phyloP scores from a whole-genome alignment of 257 asterid species.

The Gynochthodes officinalis region DNA sequence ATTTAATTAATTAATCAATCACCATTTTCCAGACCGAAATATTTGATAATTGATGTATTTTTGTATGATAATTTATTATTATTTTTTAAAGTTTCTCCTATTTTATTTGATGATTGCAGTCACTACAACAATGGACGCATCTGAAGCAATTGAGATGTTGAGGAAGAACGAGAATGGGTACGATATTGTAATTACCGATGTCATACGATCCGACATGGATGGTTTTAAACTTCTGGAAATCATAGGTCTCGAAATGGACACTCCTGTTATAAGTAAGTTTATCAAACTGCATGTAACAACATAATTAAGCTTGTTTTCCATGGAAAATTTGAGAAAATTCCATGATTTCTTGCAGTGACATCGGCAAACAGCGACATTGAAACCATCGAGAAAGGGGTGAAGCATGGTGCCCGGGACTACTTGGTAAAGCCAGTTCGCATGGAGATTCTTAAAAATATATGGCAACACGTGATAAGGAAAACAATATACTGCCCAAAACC shows the following conservation, averaged over 20 bases:
- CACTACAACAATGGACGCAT: slow-evolving; percentile 10
- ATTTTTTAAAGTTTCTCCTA: too few relatives aligned
- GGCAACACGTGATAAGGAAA: slow-evolving; percentile 16
- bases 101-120: slow-evolving; percentile 12
- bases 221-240: slow-evolving; percentile 20
- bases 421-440: slow-evolving; percentile 18
- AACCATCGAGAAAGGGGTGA: slow-evolving; percentile 5
- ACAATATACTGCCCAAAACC: not conserved
- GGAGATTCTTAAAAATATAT: slow-evolving; percentile 14
- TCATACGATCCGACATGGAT: slow-evolving; percentile 13
- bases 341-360: slow-evolving; percentile 7
- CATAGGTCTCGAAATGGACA: slow-evolving; percentile 20
- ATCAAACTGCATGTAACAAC: too few relatives aligned
- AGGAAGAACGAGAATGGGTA: slow-evolving; percentile 12
- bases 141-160: slow-evolving; percentile 21
- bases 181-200: slow-evolving; percentile 18
- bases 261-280: slow-evolving; percentile 25
- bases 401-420: slow-evolving; percentile 17
- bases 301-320: too few relatives aligned
- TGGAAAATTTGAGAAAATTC: too few relatives aligned
- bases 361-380: slow-evolving; percentile 12
- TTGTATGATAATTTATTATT: too few relatives aligned
- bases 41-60: too few relatives aligned
- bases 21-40: too few relatives aligned
- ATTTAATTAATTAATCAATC: too few relatives aligned